These are phyloP conservation scores for Fraxinus cuspidata DNA, from an alignment of 257 asterid species.

Conservation along the genomic window DNA sequence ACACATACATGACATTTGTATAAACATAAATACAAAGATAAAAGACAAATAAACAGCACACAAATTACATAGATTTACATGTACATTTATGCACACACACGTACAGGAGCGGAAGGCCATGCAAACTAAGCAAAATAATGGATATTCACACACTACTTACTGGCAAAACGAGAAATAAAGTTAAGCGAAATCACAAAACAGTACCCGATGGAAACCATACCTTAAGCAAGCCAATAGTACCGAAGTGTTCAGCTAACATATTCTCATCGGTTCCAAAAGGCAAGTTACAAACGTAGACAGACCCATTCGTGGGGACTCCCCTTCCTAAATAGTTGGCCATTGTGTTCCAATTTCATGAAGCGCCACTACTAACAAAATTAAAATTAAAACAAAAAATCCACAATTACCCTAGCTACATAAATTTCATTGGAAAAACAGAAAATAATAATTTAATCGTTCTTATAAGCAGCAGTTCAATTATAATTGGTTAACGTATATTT, in stretches of 20 bases:
- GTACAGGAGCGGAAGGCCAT: background rate
- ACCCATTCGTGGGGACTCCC: constrained; percentile 71
- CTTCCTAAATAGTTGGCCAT: constrained; percentile 71
- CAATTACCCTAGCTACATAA: constrained; percentile 19
- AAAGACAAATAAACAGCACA: background rate
- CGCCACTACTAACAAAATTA: constrained; percentile 11
- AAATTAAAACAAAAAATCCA: background rate
- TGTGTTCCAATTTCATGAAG: constrained; percentile 62
- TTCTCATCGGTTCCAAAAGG: constrained; percentile 87
- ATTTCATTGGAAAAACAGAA: background rate
- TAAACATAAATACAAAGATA: background rate
- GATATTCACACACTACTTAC: constrained; percentile 1
- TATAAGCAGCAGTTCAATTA: background rate
- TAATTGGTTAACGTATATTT: background rate
- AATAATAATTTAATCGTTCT: background rate
- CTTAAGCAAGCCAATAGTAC: constrained; percentile 96
- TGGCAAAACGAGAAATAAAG: background rate
- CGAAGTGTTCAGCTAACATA: constrained; percentile 93
- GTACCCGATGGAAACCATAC: constrained; percentile 45
- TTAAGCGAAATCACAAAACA: constrained; percentile 19
- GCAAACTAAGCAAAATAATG: background rate
- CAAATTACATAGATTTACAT: constrained; percentile 5
- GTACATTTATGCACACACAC: background rate
- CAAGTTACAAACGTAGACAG: constrained; percentile 87
- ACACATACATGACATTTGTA: background rate